Percentiles rank a stretch among this genome's conserved stretches.
Evolutionary conservation across 2,329 filamentous ascomycete species (phyloP).

Genomic region (Fusarium equiseti): DNA sequence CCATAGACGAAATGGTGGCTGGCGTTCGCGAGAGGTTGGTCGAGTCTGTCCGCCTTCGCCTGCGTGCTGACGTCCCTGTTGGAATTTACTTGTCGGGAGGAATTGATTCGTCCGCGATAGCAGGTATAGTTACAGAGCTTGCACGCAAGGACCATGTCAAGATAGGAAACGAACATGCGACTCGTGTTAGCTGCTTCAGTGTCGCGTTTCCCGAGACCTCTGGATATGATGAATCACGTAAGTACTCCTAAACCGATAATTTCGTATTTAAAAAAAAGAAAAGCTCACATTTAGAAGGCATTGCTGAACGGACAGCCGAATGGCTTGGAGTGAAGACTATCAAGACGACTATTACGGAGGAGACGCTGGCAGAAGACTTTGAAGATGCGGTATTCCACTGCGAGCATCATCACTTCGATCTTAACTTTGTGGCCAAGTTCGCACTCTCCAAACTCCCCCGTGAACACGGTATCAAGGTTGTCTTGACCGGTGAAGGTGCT

Average conservation of each 20-base stretch:
- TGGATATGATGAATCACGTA: not conserved
- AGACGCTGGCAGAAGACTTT: not conserved
- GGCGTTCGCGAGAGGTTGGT: not conserved
- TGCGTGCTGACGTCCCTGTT: not conserved
- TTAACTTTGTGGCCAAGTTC: not conserved
- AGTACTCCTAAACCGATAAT: too few relatives aligned
- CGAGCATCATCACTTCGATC: not conserved
- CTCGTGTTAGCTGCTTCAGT: not conserved
- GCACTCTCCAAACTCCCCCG: not conserved
- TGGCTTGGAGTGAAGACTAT: not conserved
- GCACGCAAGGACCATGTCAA: too few relatives aligned
- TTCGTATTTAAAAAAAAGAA: too few relatives aligned
- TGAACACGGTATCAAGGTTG: not conserved
- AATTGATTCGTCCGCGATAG: not conserved
- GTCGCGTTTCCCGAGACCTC: not conserved
- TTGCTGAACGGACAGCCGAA: not conserved
- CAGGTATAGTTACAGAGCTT: not conserved
- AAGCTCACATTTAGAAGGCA: not conserved
- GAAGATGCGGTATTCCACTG: not conserved
- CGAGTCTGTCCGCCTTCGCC: not conserved
- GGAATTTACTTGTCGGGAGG: not conserved
- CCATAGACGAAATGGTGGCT: not conserved
- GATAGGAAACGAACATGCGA: too few relatives aligned
- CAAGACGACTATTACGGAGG: too few relatives aligned
- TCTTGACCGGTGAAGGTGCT: not conserved